phyloP scores from a whole-genome alignment of 2,329 filamentous ascomycete species.

The Fusarium torulosum region DNA sequence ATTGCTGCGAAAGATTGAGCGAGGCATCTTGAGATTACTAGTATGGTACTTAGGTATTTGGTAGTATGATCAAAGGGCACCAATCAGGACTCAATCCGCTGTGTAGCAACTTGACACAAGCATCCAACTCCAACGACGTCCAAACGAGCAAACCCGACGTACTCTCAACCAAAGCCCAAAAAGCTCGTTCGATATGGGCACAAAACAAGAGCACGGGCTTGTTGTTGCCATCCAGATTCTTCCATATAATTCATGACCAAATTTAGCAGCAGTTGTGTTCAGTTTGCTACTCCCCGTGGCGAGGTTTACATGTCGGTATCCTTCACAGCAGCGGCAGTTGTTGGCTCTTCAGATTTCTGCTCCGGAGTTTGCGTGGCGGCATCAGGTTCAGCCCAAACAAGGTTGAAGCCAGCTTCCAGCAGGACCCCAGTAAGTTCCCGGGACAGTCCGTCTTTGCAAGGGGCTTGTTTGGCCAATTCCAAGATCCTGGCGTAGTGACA shows the following conservation, averaged over 20 bases:
- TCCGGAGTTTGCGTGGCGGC: neutral
- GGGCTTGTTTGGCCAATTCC: neutral
- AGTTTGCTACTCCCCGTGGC: neutral
- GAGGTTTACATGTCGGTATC: neutral
- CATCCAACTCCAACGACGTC: neutral
- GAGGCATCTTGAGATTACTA: neutral
- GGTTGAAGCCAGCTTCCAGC: neutral
- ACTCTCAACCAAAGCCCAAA: neutral
- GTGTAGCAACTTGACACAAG: neutral
- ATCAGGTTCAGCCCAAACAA: neutral
- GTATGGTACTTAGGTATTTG: neutral
- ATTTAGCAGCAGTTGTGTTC: neutral
- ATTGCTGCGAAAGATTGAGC: neutral
- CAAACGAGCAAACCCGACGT: neutral
- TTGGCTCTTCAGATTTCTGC: neutral
- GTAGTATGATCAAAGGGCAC: neutral
- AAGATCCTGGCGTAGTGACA: slow-evolving; percentile 1
- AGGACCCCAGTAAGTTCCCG: slow-evolving; percentile 10
- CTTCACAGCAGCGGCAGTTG: neutral
- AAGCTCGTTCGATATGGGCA: neutral
- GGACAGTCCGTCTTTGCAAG: neutral
- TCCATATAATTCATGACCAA: neutral
- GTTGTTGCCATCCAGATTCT: neutral
- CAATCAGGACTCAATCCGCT: slow-evolving; percentile 16
- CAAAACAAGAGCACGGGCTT: neutral